These are phyloP conservation scores for Pisolithus thermaeus DNA, from an alignment of 1,284 basidiomycete genomes.

Conservation along the genomic window DNA sequence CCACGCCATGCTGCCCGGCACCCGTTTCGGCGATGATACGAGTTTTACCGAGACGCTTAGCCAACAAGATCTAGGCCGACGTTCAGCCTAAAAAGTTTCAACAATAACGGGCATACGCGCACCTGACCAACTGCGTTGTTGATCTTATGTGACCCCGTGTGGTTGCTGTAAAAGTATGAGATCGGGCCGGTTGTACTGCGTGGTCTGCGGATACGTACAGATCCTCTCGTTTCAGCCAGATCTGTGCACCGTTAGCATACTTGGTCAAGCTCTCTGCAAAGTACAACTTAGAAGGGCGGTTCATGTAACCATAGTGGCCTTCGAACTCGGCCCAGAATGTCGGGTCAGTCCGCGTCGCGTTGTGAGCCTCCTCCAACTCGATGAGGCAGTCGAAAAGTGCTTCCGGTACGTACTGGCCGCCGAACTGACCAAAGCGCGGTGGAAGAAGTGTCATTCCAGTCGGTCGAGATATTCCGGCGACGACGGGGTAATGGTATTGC, in stretches of 20 bases:
- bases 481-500: conserved; percentile 44
- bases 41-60: conserved; percentile 88
- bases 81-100: conserved; percentile 5
- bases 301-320: conserved; percentile 77
- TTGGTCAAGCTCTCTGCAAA: conserved; percentile 52
- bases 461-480: conserved; percentile 54
- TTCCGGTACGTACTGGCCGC: conserved; percentile 97
- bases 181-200: not conserved
- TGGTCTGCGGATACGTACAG: conserved; percentile 46
- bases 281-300: conserved; percentile 31
- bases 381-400: conserved; percentile 85
- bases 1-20: conserved; percentile 98
- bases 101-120: conserved; percentile 10
- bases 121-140: conserved; percentile 93
- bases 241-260: conserved; percentile 73
- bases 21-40: conserved; percentile 99
- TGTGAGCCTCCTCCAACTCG: conserved; percentile 91
- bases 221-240: conserved; percentile 99
- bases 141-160: conserved; percentile 97
- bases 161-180: conserved; percentile 54
- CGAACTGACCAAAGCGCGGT: conserved; percentile 89
- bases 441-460: conserved; percentile 45
- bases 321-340: conserved; percentile 92
- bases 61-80: conserved; percentile 68
- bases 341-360: conserved; percentile 81